Conservation (phyloP, 2,329 filamentous ascomycete genomes). For the Dothiorella sarmentorum region DNA sequence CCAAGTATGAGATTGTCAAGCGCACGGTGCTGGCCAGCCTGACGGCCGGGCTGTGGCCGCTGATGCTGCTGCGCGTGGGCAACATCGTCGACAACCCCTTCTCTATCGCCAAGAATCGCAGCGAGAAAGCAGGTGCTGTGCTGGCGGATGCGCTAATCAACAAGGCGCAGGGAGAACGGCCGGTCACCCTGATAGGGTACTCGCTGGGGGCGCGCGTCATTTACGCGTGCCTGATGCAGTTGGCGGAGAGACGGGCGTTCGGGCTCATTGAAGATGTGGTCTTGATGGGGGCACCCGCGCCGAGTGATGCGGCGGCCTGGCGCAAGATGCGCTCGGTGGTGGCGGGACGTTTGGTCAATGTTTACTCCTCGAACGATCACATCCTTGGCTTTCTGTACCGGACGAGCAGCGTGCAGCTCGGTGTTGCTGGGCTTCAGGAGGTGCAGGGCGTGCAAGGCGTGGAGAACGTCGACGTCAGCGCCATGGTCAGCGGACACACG, state of each 20-base stretch:
- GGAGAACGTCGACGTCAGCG: slow-evolving; percentile 53
- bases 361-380: slow-evolving; percentile 83
- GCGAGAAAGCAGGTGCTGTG: slow-evolving; percentile 75
- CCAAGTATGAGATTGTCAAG: slow-evolving; percentile 72
- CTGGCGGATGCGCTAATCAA: slow-evolving; percentile 81
- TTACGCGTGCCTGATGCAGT: slow-evolving; percentile 71
- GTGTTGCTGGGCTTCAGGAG: slow-evolving; percentile 77
- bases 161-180: slow-evolving; percentile 75
- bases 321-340: slow-evolving; percentile 73
- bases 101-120: slow-evolving; percentile 68
- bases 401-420: slow-evolving; percentile 75
- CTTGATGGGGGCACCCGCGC: slow-evolving; percentile 75
- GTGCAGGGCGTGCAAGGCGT: slow-evolving; percentile 66
- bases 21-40: slow-evolving; percentile 49
- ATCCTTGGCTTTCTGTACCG: slow-evolving; percentile 85
- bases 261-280: slow-evolving; percentile 81
- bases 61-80: slow-evolving; percentile 45
- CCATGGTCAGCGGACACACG: slow-evolving; percentile 50
- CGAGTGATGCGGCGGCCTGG: slow-evolving; percentile 71
- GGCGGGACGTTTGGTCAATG: slow-evolving; percentile 78
- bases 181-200: slow-evolving; percentile 77
- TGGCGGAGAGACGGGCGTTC: slow-evolving; percentile 76
- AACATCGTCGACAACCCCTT: slow-evolving; percentile 77
- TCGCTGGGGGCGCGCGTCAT: slow-evolving; percentile 79
- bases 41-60: slow-evolving; percentile 48